Percentiles rank a stretch among this genome's conserved stretches.
These are phyloP conservation scores for Hanseniaspora pseudoguilliermondii DNA, from an alignment of 805 yeast genomes.

Conservation along the genomic window DNA sequence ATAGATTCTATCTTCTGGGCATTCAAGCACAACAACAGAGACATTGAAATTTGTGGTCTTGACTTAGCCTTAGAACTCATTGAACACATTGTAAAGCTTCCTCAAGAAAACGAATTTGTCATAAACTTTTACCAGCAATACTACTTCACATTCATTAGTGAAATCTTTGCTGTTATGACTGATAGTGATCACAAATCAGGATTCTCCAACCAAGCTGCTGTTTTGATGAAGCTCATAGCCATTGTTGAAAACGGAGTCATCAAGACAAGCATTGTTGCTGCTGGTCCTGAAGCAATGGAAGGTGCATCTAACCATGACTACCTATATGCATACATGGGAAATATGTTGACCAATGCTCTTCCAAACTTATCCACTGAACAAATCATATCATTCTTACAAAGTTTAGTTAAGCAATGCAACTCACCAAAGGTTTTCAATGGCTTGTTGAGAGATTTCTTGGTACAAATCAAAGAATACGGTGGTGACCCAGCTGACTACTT, in stretches of 20 bases:
- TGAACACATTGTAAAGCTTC: constrained; percentile 64
- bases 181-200: constrained; percentile 98
- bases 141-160: constrained; percentile 79
- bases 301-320: constrained; percentile 75
- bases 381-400: constrained; percentile 66
- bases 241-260: constrained; percentile 68
- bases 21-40: constrained; percentile 91
- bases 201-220: constrained; percentile 72
- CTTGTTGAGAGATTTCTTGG: constrained; percentile 84
- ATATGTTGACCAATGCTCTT: constrained; percentile 77
- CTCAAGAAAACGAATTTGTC: constrained; percentile 54
- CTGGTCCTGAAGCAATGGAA: constrained; percentile 59
- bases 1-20: constrained; percentile 97
- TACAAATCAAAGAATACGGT: constrained; percentile 89
- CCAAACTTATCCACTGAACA: constrained; percentile 80
- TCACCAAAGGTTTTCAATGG: constrained; percentile 69
- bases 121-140: constrained; percentile 79
- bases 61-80: constrained; percentile 71
- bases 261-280: constrained; percentile 60
- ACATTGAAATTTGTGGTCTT: constrained; percentile 86
- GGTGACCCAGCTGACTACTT: constrained; percentile 91
- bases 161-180: constrained; percentile 83
- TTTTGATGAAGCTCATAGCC: constrained; percentile 71
- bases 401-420: constrained; percentile 58
- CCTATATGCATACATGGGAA: constrained; percentile 67